A percentile compares a stretch with the other conserved stretches of the same genome.
These are phyloP conservation scores for Setaria italica DNA, from an alignment of 202 grass and related monocot species.

Conservation along the genomic window DNA sequence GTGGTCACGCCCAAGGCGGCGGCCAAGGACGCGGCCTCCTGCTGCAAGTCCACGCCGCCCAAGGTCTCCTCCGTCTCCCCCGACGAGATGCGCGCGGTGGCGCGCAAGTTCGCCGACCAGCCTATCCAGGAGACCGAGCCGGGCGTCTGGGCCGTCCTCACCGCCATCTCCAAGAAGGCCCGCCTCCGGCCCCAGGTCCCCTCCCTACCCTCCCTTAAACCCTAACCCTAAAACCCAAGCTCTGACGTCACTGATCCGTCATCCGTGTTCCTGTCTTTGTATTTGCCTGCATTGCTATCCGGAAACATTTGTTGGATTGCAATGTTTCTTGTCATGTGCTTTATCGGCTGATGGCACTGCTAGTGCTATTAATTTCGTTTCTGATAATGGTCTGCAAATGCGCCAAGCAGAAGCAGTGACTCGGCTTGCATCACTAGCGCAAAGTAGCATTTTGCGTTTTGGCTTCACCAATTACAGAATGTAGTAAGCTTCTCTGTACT, in stretches of 20 bases:
- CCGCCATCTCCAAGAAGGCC: slow-evolving; percentile 79
- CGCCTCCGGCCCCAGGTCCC: slow-evolving; percentile 76
- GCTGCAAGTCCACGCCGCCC: slow-evolving; percentile 26
- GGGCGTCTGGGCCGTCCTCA: slow-evolving; percentile 89
- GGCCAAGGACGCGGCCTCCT: slow-evolving; percentile 48
- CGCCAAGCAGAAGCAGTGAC: not conserved
- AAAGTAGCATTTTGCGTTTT: not conserved
- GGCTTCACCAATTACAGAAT: not conserved
- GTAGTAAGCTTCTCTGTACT: not conserved
- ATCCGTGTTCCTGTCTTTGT: not conserved
- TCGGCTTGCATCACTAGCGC: not conserved
- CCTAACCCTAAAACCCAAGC: slow-evolving; percentile 36
- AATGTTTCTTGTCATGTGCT: not conserved
- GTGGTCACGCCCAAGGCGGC: slow-evolving; percentile 32
- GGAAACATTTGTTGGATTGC: not conserved
- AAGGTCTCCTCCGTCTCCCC: slow-evolving; percentile 33
- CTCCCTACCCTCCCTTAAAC: slow-evolving; percentile 31
- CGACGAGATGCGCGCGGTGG: slow-evolving; percentile 75
- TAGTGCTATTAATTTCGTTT: not conserved
- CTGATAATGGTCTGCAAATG: not conserved
- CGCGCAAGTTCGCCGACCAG: slow-evolving; percentile 74
- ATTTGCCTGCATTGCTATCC: not conserved
- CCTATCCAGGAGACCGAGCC: slow-evolving; percentile 70
- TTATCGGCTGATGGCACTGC: not conserved
- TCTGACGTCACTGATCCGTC: not conserved